Conservation (phyloP, 768 basidiomycete genomes). For the Roridomyces roridus region DNA sequence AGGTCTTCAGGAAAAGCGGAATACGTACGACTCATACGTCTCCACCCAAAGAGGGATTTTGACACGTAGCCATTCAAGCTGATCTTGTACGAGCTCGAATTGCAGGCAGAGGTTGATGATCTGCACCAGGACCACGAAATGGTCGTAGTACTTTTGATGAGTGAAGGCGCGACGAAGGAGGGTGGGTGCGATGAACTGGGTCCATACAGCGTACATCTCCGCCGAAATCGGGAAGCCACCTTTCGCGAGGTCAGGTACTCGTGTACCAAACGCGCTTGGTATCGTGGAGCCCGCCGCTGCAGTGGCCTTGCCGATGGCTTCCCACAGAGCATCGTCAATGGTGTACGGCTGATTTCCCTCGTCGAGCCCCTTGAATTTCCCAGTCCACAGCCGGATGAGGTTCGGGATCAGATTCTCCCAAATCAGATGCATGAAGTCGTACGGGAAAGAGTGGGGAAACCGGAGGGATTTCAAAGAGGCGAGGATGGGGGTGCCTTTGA, state of each 20-base stretch:
- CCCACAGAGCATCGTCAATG: conserved; percentile 33
- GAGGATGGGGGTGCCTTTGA: no score
- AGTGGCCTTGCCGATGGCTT: neutral
- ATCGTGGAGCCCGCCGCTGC: conserved; percentile 27
- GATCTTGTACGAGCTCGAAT: conserved; percentile 19
- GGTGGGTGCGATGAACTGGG: conserved; percentile 9
- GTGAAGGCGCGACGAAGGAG: conserved; percentile 25
- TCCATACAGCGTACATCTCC: conserved; percentile 15
- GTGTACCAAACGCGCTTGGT: conserved; percentile 29
- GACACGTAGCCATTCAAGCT: conserved; percentile 20
- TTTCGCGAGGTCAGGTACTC: conserved; percentile 28
- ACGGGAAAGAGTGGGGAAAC: conserved; percentile 38
- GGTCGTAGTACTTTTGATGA: conserved; percentile 34
- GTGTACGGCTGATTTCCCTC: conserved; percentile 19
- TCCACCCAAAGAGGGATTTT: neutral
- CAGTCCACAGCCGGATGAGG: no score
- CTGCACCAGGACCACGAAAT: conserved; percentile 38
- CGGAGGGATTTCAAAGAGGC: no score
- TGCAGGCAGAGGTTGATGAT: conserved; percentile 37
- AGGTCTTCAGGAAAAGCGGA: neutral
- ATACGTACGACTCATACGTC: neutral
- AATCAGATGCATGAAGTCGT: conserved; percentile 51
- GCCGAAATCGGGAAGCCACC: conserved; percentile 27
- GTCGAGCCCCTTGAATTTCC: no score
- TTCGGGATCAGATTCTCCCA: no score